phyloP scores from a whole-genome alignment of 164 flowering plant genomes.

The Annona squamosa region DNA sequence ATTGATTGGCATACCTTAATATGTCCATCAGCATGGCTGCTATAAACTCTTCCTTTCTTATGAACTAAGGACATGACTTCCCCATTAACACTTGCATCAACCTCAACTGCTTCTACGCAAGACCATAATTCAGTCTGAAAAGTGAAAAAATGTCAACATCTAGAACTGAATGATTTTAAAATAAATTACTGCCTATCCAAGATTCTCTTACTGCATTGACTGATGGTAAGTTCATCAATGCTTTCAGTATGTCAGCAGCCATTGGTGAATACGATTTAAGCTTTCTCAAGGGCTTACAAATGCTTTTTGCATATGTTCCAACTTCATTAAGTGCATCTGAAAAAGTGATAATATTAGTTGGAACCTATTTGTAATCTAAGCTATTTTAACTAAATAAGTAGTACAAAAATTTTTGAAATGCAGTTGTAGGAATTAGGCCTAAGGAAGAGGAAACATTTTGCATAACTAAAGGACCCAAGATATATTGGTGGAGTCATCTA shows the following conservation, averaged over 20 bases:
- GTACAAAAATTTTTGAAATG: background rate
- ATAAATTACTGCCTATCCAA: background rate
- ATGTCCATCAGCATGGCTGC: slow-evolving; percentile 75
- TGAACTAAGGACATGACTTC: slow-evolving; percentile 53
- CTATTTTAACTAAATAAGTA: background rate
- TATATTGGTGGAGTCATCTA: background rate
- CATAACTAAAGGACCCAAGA: background rate
- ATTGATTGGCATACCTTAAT: slow-evolving; percentile 40
- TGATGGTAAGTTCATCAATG: slow-evolving; percentile 58
- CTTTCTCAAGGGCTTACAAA: slow-evolving; percentile 55
- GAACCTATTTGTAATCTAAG: background rate
- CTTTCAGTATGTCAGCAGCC: slow-evolving; percentile 44
- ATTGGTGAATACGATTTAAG: slow-evolving; percentile 40
- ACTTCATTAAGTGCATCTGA: slow-evolving; percentile 51
- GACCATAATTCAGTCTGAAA: slow-evolving; percentile 63
- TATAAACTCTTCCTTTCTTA: slow-evolving; percentile 39
- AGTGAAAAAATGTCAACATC: background rate
- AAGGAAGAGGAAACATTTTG: background rate
- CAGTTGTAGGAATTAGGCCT: background rate
- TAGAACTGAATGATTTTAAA: background rate
- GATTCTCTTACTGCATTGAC: slow-evolving; percentile 51
- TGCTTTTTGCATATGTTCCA: slow-evolving; percentile 55
- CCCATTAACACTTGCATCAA: slow-evolving; percentile 46
- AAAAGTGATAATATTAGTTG: slow-evolving; percentile 5
- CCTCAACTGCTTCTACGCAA: slow-evolving; percentile 37